Evolutionary conservation across 2,329 filamentous ascomycete species (phyloP), one percentile per base, ranked within the genome.

Genomic region (Aspergillus sp.): DNA sequence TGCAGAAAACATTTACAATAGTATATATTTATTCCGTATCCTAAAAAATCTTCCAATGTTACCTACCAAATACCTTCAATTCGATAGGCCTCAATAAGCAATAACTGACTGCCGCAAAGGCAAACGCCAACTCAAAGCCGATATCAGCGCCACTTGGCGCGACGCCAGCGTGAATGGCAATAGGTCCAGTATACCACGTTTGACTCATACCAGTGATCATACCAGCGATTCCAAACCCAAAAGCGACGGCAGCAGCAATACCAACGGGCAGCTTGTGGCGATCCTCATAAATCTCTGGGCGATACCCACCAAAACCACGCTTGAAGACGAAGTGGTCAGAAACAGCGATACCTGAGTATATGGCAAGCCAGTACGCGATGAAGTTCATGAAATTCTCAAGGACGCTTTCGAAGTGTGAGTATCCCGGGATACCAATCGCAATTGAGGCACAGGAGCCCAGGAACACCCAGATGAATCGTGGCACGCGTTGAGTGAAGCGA

Each of bases 121-220:
- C 74, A 61, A 87, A 86, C 0, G 75, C 84, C 43, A 86, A 63
- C 62, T 86, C 84, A 54, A 87, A 82, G 3, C 80, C 81, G 38
- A 83, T 66, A 65, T 84, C 81, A 22, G 79, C 81, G 39, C 72
- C 72, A 50, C 49, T 69, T 2, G 58, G 59, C 4, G 72, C 65
- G 25, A 66, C 64, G 37, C 81, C 76, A 46, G 82, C 82, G 25
- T 79, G 69, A 49, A 74, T 72, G 0, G 83, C 84, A 52, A 88
- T 81, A 0, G 84, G 84, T 0, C 85, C 85, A 0, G 79, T 78
- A 55, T 73, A 85, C 83, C 84, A 89, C 0, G 73, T 65, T 65
- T 89, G 85, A 15, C 78, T 78, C 83, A 88, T 88, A 5, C 85
- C 85, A 6, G 80, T 71, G 2, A 86, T 75, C 58, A 85, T 83